Evolutionary conservation across 345 rosid species (phyloP), one percentile per base, ranked within the genome.

Genomic region (Trapa incisa): DNA sequence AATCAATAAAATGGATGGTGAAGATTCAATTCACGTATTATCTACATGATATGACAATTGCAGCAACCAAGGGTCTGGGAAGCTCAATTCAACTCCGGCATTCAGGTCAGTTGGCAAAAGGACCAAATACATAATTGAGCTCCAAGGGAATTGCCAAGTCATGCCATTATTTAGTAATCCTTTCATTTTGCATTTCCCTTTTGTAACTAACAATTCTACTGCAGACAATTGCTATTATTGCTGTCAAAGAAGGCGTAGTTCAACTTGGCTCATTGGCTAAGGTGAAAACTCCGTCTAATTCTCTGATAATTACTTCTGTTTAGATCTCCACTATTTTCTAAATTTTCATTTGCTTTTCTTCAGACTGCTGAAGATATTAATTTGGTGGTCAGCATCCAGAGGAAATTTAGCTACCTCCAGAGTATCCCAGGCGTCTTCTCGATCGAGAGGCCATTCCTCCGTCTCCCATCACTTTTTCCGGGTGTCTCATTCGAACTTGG

Each of bases 1-100:
- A 52, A 52, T 15, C 22, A 29, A 52, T 15, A 5, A n/a, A 6
- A 4, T 22, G 22, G 0, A 58, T 35, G 4, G 43, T 41, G 1
- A 32, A 35, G 35, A 35, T 29, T 58, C 12, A 10, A 64, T 48
- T 52, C 37, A 35, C 37, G 32, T 41, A 29, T 50, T 47, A 47
- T 61, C 67, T 52, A 38, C 71, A 53, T 37, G 48, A 43, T n/a
- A 36, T 41, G 65, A 22, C 29, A 22, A 22, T 22, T 22, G 61
- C 83, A 85, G 88, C 83, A 82, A 67, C 94, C 94, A 15, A 85
- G 70, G 77, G 88, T 90, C 7, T 87, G 94, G 94, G 88, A 84
- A 48, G 65, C 74, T 47, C 90, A 85, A 42, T 87, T 87, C 80
- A 81, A 75, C 65, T 78, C 88, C 38, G 94, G 94, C 78, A 85